Base-by-base conservation (phyloP, 352 stramenopile genomes). In the Pythium dissimile region DNA sequence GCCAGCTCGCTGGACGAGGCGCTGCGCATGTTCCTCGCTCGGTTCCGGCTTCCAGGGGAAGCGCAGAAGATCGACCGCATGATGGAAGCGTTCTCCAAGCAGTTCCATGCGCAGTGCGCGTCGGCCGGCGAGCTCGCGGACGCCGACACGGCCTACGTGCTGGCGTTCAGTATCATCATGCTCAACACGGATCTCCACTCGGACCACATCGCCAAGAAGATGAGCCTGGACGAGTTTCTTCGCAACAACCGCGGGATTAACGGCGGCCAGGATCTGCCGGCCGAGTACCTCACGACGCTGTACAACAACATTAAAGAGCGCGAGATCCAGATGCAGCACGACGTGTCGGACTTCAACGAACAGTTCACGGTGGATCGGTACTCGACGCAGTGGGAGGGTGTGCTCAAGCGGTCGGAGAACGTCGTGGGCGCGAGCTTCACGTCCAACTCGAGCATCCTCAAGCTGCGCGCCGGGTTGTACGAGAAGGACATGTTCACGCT, bases 141-240 rank as follows among this genome's bases (percentile, higher is more conserved):
- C 26, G 94, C 83, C 10, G 96, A 99, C 65, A 89, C 95, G 24
- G 96, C 94, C 3, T 99, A 98, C 55, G 84, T 99, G 21, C 71
- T 99, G 27, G 90, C 95, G 10, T 99, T 99, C 79, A 97, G 96
- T 39, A 98, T 99, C 59, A 99, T 99, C 48, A 99, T 99, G 95
- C 78, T 99, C 21, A 99, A 99, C 72, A 99, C 96, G n/a, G 97
- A 99, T 60, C 66, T 99, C 57, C 97, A 99, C 71, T 98, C 77
- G 54, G 81, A 93, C 27, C 80, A 94, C 37, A 92, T 95, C 35
- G 68, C 77, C 5, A 93, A 93, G 66, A 95, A 95, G 47, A 95
- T 95, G 86, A 93, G 73, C 1, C 34, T 90, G 8, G 84, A 95
- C 35, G 86, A 94, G 66, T 95, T 95, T 62, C 37, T 95, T 23